Conservation (phyloP, 768 basidiomycete species). For the Lactifluus subvellereus region DNA sequence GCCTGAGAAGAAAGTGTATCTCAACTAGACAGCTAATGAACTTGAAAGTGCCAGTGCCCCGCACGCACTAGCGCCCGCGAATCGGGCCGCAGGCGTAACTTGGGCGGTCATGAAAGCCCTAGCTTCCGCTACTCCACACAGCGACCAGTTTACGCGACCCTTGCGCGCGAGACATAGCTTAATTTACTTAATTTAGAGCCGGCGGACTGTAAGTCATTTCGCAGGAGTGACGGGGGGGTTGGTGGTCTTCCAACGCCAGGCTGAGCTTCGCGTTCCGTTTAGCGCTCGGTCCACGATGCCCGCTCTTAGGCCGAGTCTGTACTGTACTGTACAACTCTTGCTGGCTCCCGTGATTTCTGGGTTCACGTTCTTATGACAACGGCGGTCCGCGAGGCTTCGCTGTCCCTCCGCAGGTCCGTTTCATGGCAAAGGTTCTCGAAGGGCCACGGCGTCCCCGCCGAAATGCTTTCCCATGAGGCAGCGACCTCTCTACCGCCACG, state of each 20-base stretch:
- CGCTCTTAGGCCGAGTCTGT: too few relatives aligned
- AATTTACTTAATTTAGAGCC: not conserved
- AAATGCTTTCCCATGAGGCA: not conserved
- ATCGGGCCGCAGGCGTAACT: not conserved
- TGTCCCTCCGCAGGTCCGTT: not conserved
- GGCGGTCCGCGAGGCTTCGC: not conserved
- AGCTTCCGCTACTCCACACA: not conserved
- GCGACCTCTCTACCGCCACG: not conserved
- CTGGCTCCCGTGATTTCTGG: not conserved
- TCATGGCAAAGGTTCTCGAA: not conserved
- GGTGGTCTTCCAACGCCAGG: not conserved
- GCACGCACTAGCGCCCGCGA: not conserved
- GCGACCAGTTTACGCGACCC: not conserved
- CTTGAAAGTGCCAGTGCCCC: not conserved
- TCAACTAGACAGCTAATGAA: not conserved
- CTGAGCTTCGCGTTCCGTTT: too few relatives aligned
- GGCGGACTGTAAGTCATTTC: not conserved
- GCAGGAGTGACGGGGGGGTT: not conserved
- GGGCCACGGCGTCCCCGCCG: not conserved
- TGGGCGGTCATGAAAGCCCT: slow-evolving; percentile 7
- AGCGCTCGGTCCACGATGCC: too few relatives aligned
- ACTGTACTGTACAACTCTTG: not conserved
- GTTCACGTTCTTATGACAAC: slow-evolving; percentile 8
- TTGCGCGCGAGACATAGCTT: not conserved
- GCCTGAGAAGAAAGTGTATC: not conserved